Percentiles rank a stretch among this genome's conserved stretches.
Evolutionary conservation across 2,329 filamentous ascomycete genomes (phyloP).

Genomic region (Beauveria pseudobassiana): DNA sequence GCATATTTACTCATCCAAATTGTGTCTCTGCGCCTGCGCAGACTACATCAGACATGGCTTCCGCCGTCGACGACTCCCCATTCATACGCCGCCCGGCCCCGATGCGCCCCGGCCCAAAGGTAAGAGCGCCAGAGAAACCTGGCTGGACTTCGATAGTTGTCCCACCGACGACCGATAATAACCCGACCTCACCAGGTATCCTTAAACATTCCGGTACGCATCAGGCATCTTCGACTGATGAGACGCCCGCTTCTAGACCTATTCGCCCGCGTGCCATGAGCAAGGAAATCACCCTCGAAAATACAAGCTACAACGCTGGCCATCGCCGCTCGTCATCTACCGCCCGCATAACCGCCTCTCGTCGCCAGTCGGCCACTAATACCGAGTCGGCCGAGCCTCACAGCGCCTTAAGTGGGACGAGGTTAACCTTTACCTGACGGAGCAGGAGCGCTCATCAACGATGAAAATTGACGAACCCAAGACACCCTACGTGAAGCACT

Average conservation of each 20-base stretch:
- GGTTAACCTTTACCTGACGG: conserved; percentile 92
- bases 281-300: conserved; percentile 87
- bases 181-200: conserved; percentile 56
- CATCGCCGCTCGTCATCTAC: conserved; percentile 73
- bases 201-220: conserved; percentile 76
- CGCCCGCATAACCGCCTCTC: conserved; percentile 55
- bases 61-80: conserved; percentile 30
- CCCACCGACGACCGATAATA: not conserved
- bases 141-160: not conserved
- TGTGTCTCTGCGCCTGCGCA: not conserved
- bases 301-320: conserved; percentile 91
- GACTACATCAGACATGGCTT: conserved; percentile 30
- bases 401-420: conserved; percentile 96
- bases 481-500: conserved; percentile 89
- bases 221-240: conserved; percentile 39
- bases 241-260: conserved; percentile 31
- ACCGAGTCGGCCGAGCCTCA: conserved; percentile 41
- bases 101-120: conserved; percentile 39
- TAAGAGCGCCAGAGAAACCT: conserved; percentile 18
- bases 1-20: not conserved
- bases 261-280: conserved; percentile 42
- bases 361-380: conserved; percentile 58
- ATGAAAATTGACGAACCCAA: conserved; percentile 99
- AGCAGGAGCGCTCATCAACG: conserved; percentile 88
- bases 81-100: conserved; percentile 35